Conservation (phyloP, 1,284 basidiomycete species). For the Abortiporus biennis region DNA sequence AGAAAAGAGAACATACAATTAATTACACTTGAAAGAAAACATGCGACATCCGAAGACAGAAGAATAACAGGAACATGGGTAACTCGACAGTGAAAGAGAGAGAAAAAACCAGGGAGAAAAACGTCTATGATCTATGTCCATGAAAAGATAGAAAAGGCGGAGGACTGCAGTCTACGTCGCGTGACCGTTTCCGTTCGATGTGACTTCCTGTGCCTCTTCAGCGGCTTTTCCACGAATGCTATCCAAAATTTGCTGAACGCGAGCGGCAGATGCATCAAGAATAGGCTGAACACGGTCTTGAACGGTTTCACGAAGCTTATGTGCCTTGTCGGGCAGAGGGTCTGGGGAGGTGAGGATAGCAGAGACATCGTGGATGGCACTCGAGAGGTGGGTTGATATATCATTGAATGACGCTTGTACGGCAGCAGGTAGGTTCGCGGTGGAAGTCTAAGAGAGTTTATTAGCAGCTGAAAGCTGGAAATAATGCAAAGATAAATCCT, state of each 20-base stretch:
- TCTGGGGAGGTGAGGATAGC: constrained; percentile 47
- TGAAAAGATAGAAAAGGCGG: not conserved
- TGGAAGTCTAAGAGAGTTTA: constrained; percentile 32
- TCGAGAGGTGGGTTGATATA: constrained; percentile 37
- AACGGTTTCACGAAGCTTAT: constrained; percentile 50
- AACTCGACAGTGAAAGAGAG: no score
- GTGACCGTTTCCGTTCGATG: constrained; percentile 7
- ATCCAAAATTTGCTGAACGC: constrained; percentile 26
- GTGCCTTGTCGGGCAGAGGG: constrained; percentile 54
- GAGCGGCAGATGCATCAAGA: constrained; percentile 33
- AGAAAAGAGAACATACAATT: no score
- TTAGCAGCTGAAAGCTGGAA: not conserved
- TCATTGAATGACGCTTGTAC: constrained; percentile 46
- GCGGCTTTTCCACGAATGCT: constrained; percentile 21
- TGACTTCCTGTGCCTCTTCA: constrained; percentile 9
- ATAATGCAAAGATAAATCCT: constrained; percentile 5
- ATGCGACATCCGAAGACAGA: no score
- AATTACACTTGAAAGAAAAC: no score
- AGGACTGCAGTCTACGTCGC: not conserved
- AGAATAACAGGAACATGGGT: no score
- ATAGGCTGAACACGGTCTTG: constrained; percentile 52
- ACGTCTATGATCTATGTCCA: not conserved
- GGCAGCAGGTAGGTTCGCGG: constrained; percentile 46
- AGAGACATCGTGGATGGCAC: constrained; percentile 44
- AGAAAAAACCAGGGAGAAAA: not conserved